Evolutionary conservation across 495 filamentous ascomycete species (phyloP).

Genomic region (Rostrohypoxylon terebratum): DNA sequence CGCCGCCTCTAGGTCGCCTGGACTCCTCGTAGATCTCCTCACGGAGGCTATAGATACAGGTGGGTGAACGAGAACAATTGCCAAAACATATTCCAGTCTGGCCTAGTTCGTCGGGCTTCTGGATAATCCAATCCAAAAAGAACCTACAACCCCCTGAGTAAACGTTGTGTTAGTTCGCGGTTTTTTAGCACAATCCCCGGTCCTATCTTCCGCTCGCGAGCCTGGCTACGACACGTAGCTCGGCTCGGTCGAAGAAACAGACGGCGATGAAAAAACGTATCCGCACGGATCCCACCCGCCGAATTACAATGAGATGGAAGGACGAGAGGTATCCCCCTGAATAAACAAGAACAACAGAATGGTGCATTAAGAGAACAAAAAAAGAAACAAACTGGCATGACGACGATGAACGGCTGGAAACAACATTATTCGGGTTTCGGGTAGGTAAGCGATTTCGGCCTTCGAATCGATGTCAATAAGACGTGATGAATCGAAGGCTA

Average conservation of each 20-base stretch:
- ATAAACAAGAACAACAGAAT: conserved; percentile 5
- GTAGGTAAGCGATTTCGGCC: neutral
- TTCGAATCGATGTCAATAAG: neutral
- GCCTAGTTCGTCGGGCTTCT: neutral
- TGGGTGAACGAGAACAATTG: neutral
- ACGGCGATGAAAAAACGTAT: conserved; percentile 35
- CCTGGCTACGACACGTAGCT: neutral
- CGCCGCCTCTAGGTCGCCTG: conserved; percentile 25
- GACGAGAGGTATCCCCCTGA: neutral
- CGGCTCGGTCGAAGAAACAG: neutral
- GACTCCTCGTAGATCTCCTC: conserved; percentile 11
- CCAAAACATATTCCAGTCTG: conserved; percentile 23
- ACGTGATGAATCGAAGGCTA: conserved; percentile 5
- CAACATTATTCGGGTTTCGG: neutral
- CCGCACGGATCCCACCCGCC: conserved; percentile 39
- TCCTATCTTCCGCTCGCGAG: neutral
- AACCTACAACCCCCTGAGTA: neutral
- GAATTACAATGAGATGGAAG: conserved; percentile 9
- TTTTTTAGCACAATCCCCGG: conserved; percentile 10
- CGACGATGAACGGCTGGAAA: conserved; percentile 14
- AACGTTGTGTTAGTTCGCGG: conserved; percentile 22
- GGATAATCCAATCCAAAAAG: neutral
- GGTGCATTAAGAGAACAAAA: no score
- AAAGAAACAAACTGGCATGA: conserved; percentile 2
- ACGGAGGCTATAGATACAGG: conserved; percentile 10